These are phyloP conservation scores for Ceriops zippeliana DNA, from an alignment of 345 rosid genomes.

Conservation along the genomic window DNA sequence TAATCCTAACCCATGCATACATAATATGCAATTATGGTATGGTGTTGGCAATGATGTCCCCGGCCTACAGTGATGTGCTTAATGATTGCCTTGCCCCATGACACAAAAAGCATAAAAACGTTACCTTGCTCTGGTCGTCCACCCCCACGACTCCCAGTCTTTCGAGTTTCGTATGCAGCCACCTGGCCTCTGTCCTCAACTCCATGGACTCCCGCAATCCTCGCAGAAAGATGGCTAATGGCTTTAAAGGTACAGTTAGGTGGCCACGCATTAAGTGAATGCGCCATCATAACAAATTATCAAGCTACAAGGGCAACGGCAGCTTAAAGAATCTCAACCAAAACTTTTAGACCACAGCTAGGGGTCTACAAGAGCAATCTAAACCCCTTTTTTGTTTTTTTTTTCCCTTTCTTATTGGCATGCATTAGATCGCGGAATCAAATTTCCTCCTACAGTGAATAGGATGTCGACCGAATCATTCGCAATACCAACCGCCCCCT, in stretches of 20 bases:
- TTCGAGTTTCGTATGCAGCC: background rate
- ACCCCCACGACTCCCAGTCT: background rate
- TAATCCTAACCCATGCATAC: background rate
- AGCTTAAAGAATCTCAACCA: background rate
- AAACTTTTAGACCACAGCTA: background rate
- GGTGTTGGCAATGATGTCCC: conserved; percentile 24
- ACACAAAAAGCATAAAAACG: background rate
- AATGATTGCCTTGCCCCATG: conserved; percentile 30
- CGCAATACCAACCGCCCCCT: background rate
- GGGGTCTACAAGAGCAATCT: background rate
- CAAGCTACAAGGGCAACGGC: background rate
- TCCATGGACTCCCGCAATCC: conserved; percentile 21
- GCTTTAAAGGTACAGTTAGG: background rate
- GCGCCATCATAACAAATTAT: conserved; percentile 12
- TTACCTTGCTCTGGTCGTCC: conserved; percentile 19
- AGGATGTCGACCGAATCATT: background rate
- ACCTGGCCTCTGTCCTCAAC: background rate
- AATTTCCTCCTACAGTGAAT: background rate
- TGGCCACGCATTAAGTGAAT: conserved; percentile 21
- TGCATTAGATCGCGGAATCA: conserved; percentile 1
- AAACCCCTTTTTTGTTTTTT: background rate
- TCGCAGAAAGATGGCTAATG: conserved; percentile 27
- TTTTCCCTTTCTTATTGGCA: background rate
- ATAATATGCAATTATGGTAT: conserved; percentile 2
- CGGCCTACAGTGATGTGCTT: conserved; percentile 21